Percentiles rank a stretch among this genome's conserved stretches.
These are phyloP conservation scores for Porogramme epimiltina DNA, from an alignment of 1,284 basidiomycete genomes.

Conservation along the genomic window DNA sequence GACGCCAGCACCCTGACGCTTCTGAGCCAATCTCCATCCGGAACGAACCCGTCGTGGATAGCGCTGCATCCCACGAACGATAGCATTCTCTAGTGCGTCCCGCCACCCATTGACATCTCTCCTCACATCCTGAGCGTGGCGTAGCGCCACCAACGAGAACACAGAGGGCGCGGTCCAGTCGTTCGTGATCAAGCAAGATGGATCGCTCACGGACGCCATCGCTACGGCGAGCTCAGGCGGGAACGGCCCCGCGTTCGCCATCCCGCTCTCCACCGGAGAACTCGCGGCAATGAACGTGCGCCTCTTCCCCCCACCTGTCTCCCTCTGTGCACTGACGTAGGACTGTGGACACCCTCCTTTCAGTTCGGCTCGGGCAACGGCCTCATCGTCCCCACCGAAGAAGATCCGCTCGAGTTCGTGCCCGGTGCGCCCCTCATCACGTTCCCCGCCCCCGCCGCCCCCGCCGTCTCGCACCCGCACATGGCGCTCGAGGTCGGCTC, in stretches of 20 bases:
- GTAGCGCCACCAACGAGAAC: conserved; percentile 60
- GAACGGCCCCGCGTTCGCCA: conserved; percentile 51
- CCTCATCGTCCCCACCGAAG: conserved; percentile 49
- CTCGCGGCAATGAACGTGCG: conserved; percentile 60
- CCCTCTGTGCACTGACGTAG: not conserved
- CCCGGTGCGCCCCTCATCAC: conserved; percentile 46
- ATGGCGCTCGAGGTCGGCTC: conserved; percentile 54
- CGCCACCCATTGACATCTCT: not conserved
- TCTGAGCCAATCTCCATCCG: conserved; percentile 47
- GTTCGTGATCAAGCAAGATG: conserved; percentile 48
- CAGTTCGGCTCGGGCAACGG: conserved; percentile 63
- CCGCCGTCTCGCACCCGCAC: conserved; percentile 58
- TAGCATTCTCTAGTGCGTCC: conserved; percentile 57
- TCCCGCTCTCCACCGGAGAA: conserved; percentile 52
- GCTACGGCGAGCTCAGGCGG: conserved; percentile 54
- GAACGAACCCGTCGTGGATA: conserved; percentile 59
- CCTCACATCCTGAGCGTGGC: not conserved
- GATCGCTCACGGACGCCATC: conserved; percentile 46
- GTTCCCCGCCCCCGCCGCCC: conserved; percentile 51
- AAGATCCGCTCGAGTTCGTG: conserved; percentile 43
- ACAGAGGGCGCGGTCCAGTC: conserved; percentile 52
- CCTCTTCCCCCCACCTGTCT: not conserved
- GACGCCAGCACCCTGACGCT: conserved; percentile 47
- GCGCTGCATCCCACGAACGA: conserved; percentile 52
- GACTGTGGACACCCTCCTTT: not conserved